Conservation (phyloP, 805 yeast species). For the Kluyveromyces nonfermentans region DNA sequence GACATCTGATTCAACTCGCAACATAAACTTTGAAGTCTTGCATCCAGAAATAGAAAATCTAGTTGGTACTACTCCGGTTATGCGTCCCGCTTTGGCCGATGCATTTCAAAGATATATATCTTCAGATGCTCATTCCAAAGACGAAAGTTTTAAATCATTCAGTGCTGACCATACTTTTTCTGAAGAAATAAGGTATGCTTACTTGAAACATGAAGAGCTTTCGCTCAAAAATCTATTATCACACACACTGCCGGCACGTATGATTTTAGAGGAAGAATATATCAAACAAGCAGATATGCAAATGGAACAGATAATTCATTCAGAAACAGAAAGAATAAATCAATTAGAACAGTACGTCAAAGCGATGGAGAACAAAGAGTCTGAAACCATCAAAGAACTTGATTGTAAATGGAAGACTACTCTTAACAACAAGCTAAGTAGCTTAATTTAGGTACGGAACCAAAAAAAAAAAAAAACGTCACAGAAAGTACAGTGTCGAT, state of each 20-base stretch:
- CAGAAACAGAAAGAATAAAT: constrained; percentile 36
- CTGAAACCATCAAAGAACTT: constrained; percentile 38
- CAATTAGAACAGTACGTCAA: constrained; percentile 36
- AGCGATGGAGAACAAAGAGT: constrained; percentile 34
- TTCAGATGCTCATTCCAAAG: not conserved
- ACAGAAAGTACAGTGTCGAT: not conserved
- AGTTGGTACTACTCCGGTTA: not conserved
- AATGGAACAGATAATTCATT: constrained; percentile 23
- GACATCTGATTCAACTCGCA: constrained; percentile 8
- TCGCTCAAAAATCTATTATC: constrained; percentile 31
- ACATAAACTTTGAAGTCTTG: constrained; percentile 11
- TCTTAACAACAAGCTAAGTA: constrained; percentile 18
- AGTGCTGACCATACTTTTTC: not conserved
- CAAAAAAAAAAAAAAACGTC: not conserved
- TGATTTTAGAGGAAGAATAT: constrained; percentile 30
- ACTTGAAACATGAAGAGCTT: constrained; percentile 27
- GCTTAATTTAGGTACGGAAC: not conserved
- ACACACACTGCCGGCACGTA: constrained; percentile 30
- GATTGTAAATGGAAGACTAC: constrained; percentile 44
- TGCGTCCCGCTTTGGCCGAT: not conserved
- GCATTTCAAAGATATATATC: not conserved
- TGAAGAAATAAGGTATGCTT: constrained; percentile 9
- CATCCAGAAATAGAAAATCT: constrained; percentile 14
- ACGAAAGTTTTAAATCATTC: not conserved
- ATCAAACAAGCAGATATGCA: constrained; percentile 23